phyloP scores from a whole-genome alignment of 202 grass and related monocot species.

The Schoenoplectus triqueter region DNA sequence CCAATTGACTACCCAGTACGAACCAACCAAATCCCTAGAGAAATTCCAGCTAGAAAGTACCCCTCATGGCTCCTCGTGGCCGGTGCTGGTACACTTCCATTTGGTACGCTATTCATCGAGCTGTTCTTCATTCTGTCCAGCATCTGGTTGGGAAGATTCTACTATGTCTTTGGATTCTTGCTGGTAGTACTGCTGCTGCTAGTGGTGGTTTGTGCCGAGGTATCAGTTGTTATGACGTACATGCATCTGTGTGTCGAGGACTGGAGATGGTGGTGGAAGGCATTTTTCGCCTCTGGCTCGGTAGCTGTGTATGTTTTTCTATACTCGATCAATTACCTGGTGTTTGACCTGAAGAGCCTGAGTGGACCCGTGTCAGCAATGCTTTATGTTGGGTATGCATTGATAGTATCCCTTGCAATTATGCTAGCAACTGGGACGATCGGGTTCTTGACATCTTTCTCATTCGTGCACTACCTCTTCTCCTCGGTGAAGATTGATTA shows the following conservation, averaged over 20 bases:
- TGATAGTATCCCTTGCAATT: constrained; percentile 81
- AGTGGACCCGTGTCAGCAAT: constrained; percentile 82
- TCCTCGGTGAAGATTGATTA: constrained; percentile 94
- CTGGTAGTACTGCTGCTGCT: constrained; percentile 78
- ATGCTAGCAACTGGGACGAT: constrained; percentile 87
- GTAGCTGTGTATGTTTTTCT: constrained; percentile 85
- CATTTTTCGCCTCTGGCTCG: constrained; percentile 82
- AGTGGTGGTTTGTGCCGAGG: constrained; percentile 85
- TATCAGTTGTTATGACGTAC: constrained; percentile 91
- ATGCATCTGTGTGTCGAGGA: constrained; percentile 93
- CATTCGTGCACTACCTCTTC: constrained; percentile 92
- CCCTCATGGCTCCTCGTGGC: constrained; percentile 76
- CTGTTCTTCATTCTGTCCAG: constrained; percentile 94
- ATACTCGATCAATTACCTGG: constrained; percentile 88
- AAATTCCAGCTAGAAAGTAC: constrained; percentile 79
- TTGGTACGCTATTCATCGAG: constrained; percentile 92
- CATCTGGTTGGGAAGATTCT: constrained; percentile 91
- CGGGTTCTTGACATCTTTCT: constrained; percentile 81
- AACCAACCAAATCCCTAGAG: constrained; percentile 91
- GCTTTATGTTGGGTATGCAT: constrained; percentile 81
- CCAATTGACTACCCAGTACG: constrained; percentile 79
- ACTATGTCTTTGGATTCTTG: constrained; percentile 92
- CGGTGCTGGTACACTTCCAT: constrained; percentile 87
- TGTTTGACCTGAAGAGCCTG: constrained; percentile 90
- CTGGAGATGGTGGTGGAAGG: constrained; percentile 98